Evolutionary conservation across 2,329 filamentous ascomycete genomes (phyloP), one percentile per base, ranked within the genome.

Genomic region (Acephala macrosclerotiorum): DNA sequence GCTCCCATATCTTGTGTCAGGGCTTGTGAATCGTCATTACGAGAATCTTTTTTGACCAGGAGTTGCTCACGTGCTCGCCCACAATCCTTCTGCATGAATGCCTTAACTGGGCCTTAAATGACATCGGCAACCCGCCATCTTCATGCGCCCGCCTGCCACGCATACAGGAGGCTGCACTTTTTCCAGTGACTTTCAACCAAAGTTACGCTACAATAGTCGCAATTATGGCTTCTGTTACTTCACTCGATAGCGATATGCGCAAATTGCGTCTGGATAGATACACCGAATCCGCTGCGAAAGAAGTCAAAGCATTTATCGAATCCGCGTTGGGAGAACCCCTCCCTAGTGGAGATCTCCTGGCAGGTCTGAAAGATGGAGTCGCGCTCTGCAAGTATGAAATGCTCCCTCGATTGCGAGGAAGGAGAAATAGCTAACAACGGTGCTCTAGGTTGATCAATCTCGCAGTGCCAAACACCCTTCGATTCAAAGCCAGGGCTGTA

Each of bases 181-280:
- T 33, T 57, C 2, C 14, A 38, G 55, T 40, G 18, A 38, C 33
- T 57, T 9, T 16, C 55, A 14, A 38, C 29, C 14, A 36, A 58
- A 65, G 58, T 68, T 65, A 61, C 63, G 65, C 65, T 51, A 60
- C 58, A 29, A 64, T 25, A 22, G 68, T 51, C 51, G 35, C 66
- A 67, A 72, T 49, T 60, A 98, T 98, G 95, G 94, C 95, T 73
- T 97, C 95, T 45, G 95, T 98, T 36, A 87, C 93, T 70, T 97
- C 93, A 69, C 84, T 99, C 67, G 96, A 98, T 81, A 95, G 95
- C 80, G 96, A 99, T 83, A 86, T 99, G 88, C 92, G 93, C 85
- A 94, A 90, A 78, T 80, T 98, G 85, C 94, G 96, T 80, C 85
- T 97, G 75, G 92, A 94, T 67, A 92, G 95, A 81, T 98, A 97